phyloP scores from a whole-genome alignment of 352 stramenopile genomes.

The Pythium pectinolyticum region DNA sequence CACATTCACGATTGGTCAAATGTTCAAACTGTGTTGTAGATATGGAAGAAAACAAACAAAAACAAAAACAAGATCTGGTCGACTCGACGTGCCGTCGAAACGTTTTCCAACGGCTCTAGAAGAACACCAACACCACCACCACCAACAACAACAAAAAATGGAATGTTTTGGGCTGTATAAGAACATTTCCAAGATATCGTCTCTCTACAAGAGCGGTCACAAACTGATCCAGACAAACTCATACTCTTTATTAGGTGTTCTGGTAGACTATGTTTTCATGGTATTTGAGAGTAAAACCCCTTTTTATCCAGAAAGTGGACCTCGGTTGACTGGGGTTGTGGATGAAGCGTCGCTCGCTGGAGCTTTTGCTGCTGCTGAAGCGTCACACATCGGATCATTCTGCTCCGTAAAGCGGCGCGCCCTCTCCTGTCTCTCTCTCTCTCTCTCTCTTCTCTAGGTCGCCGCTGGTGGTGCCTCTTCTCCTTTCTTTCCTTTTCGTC shows the following conservation, averaged over 20 bases:
- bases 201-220: constrained; percentile 23
- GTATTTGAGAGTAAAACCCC: not conserved
- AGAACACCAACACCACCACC: too few relatives aligned
- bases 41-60: constrained; percentile 1
- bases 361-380: constrained; percentile 2
- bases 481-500: not conserved
- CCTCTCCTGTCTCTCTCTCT: not conserved
- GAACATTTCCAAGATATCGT: constrained; percentile 13
- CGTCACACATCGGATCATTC: constrained; percentile 16
- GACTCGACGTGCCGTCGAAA: constrained; percentile 10
- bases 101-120: constrained; percentile 29
- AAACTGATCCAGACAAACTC: too few relatives aligned
- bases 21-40: too few relatives aligned
- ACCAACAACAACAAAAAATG: constrained; percentile 5
- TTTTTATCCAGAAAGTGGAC: not conserved
- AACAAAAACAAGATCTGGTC: constrained; percentile 19
- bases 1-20: constrained; percentile 16
- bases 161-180: constrained; percentile 27
- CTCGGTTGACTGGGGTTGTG: not conserved
- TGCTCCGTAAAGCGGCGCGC: constrained; percentile 3
- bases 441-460: not conserved
- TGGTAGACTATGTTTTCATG: not conserved
- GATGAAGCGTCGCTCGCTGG: constrained; percentile 1
- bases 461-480: not conserved
- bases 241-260: constrained; percentile 1